Base-by-base conservation (phyloP, 164 flowering plant species). In the Protea cynaroides region DNA sequence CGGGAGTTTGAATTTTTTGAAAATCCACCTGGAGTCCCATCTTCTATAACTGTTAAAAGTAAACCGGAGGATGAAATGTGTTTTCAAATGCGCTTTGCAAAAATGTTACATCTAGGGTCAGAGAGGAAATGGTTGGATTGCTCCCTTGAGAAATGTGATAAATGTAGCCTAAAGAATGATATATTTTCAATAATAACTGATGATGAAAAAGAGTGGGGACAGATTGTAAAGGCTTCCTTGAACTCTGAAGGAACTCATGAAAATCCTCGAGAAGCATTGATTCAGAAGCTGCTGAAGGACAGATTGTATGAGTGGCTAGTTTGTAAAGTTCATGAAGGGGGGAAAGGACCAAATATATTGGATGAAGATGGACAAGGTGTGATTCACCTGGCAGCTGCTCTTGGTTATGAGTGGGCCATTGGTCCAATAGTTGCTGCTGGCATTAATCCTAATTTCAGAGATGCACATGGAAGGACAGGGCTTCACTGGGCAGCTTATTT, bases 401-500 rank as follows among this genome's bases (percentile, higher is more conserved):
- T 87, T 68, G 96, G 96, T 56, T 89, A 85, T 75, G 86, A 73
- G 23, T 87, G 91, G 91, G 91, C 88, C 23, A 77, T 89, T 66
- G 37, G 23, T 11, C 82, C 83, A 22, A 79, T 84, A 50, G 71
- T 86, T 69, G 84, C 83, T 69, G 80, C 89, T 44, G 88, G 93
- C 18, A 76, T 83, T 59, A 83, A 71, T 82, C 80, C 83, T 51
- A 84, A 76, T 71, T 89, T 83, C 69, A 74, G 93, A 62, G 96
- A 89, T 79, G 72, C 78, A 54, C 74, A 58, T 55, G 96, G 96
- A 53, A 74, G 84, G 75, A 85, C 91, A n/a, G 89, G 73, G 7
- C 87, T 87, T 66, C 93, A 89, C 71, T 89, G 91, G 93, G 93
- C 96, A 58, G 82, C 96, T 34, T 82, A 73, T 43, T 86, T 56